phyloP scores from a whole-genome alignment of 2,329 filamentous ascomycete genomes.

The Parasarocladium wereldwijsianum region DNA sequence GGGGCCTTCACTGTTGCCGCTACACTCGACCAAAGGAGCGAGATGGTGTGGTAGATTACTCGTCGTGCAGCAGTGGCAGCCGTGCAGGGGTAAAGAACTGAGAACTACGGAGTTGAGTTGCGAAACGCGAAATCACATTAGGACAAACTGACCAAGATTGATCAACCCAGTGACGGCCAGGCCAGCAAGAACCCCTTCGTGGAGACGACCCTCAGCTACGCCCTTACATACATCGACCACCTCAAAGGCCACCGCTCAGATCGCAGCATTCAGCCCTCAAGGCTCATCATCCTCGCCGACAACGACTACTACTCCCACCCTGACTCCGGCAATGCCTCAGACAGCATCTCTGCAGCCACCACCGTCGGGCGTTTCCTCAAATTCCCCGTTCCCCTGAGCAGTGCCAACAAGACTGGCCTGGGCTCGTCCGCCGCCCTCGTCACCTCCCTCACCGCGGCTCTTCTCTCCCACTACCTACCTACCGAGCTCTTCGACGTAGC shows the following conservation, averaged over 20 bases:
- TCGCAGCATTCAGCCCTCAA: constrained; percentile 49
- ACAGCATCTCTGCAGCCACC: constrained; percentile 8
- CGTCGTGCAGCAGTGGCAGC: too few relatives aligned
- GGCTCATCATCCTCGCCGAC: constrained; percentile 80
- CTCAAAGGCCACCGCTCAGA: constrained; percentile 24
- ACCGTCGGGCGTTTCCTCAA: constrained; percentile 47
- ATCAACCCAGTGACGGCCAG: constrained; percentile 23
- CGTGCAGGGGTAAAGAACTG: too few relatives aligned
- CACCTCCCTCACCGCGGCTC: constrained; percentile 65
- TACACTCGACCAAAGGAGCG: too few relatives aligned
- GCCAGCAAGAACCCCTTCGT: constrained; percentile 65
- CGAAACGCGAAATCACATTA: too few relatives aligned
- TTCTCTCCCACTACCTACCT: constrained; percentile 64
- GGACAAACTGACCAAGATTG: too few relatives aligned
- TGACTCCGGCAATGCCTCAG: constrained; percentile 16
- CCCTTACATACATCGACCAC: constrained; percentile 61
- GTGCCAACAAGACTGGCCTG: constrained; percentile 89
- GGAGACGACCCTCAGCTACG: constrained; percentile 80
- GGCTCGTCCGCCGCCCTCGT: constrained; percentile 91
- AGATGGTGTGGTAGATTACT: too few relatives aligned
- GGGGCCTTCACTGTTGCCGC: too few relatives aligned
- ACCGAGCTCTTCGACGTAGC: constrained; percentile 38
- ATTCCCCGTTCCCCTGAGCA: constrained; percentile 59
- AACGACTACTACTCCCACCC: constrained; percentile 85
- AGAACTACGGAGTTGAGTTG: too few relatives aligned